Evolutionary conservation across 2,329 filamentous ascomycete genomes (phyloP), one percentile per base, ranked within the genome.

Genomic region (Trichoderma koningiopsis): DNA sequence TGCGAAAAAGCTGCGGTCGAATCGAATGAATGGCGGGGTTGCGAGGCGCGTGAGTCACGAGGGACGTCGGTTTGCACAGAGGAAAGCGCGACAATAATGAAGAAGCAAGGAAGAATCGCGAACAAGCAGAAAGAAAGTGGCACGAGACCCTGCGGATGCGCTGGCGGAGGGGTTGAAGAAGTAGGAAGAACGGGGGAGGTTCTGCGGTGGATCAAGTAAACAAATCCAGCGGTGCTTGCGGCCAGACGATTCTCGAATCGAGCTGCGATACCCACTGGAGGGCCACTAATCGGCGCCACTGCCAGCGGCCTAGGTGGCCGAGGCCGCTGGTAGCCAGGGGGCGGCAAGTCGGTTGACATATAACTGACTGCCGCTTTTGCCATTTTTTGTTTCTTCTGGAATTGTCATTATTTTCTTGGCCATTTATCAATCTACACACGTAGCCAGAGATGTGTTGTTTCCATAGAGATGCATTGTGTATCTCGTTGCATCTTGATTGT

Each of bases 31-130:
- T 61, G 63, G 61, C 40, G 27, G 49, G 62, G 64, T 59, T 35
- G 68, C 68, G 68, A 31, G 68, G 63, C 37, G 63, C 49, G 61
- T 70, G 63, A 70, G 57, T 70, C 63, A 68, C 68, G 24, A 29
- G 35, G 56, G 29, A 40, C 22, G 31, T 35, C 65, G 47, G 24
- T 37, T 29, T 47, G 53, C 27, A n/a, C 57, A 61, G 31, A 52
- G 68, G 68, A 68, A 62, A 63, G 43, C 37, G 68, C 63, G 49
- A 70, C 29, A 58, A 57, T 3, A 55, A 37, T 7, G 31, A 52
- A 52, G 49, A 57, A 47, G 57, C 68, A 62, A 67, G 64, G 57
- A 27, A 29, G 57, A 43, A 49, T 63, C 58, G 31, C 49, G 35
- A 47, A 16, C 49, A 24, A 57, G 22, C 37, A 68, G 57, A 67